phyloP scores from a whole-genome alignment of 768 basidiomycete species.

The Termitomyces sp. region DNA sequence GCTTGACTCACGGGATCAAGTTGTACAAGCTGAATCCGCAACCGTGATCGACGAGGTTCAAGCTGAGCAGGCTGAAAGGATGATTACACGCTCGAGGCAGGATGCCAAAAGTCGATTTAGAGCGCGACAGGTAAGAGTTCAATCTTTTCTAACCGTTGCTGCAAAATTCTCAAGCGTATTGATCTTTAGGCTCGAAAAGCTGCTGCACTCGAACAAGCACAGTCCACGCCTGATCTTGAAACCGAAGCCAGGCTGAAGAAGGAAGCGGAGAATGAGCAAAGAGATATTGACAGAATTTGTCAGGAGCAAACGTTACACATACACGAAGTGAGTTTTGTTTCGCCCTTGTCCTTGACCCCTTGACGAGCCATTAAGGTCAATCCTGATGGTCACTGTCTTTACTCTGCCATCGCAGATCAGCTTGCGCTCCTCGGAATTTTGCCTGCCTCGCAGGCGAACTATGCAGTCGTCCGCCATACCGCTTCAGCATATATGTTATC shows the following conservation, averaged over 20 bases:
- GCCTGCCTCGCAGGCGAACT: constrained; percentile 53
- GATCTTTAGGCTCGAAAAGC: constrained; percentile 64
- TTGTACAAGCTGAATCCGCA: constrained; percentile 47
- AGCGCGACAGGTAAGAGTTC: constrained; percentile 59
- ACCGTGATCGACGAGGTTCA: constrained; percentile 47
- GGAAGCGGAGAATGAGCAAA: constrained; percentile 67
- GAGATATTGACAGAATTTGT: constrained; percentile 60
- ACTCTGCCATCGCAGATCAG: constrained; percentile 92
- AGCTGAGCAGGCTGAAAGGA: constrained; percentile 29
- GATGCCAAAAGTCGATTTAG: constrained; percentile 62
- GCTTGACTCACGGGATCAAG: constrained; percentile 61
- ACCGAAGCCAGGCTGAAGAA: constrained; percentile 55
- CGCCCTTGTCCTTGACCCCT: not conserved
- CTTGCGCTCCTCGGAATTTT: constrained; percentile 70
- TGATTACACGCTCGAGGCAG: constrained; percentile 38
- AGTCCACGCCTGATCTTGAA: constrained; percentile 51
- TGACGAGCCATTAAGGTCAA: constrained; percentile 54
- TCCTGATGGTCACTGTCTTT: constrained; percentile 96
- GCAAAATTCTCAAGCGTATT: not conserved
- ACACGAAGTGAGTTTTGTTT: constrained; percentile 47
- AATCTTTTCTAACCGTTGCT: not conserved
- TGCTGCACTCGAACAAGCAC: constrained; percentile 54
- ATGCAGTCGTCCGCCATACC: constrained; percentile 54
- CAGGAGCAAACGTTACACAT: constrained; percentile 63
- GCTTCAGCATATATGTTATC: constrained; percentile 80